A percentile compares a stretch with the other conserved stretches of the same genome.
These are phyloP conservation scores for Epichloe amarillans DNA, from an alignment of 2,329 filamentous ascomycete species.

Conservation along the genomic window DNA sequence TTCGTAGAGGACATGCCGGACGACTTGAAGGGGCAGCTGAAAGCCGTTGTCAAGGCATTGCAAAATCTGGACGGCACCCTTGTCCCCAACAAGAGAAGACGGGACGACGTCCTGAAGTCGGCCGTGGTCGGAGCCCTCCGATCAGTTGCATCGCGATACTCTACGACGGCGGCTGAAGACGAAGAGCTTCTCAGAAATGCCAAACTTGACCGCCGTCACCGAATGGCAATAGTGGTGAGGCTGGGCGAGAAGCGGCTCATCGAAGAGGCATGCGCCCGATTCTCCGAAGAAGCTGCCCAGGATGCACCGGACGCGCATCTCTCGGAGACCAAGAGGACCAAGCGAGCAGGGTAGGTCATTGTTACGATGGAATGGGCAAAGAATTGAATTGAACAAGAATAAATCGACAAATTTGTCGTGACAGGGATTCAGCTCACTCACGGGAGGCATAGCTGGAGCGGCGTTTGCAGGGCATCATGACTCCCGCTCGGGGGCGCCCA, in stretches of 20 bases:
- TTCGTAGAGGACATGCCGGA: constrained; percentile 30
- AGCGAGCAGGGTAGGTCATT: constrained; percentile 9
- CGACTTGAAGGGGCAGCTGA: constrained; percentile 39
- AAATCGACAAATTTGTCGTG: too few species aligned
- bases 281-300: constrained; percentile 14
- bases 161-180: constrained; percentile 29
- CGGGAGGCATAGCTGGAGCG: too few species aligned
- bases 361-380: too few species aligned
- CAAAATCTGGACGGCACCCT: constrained; percentile 29
- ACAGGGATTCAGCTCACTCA: too few species aligned
- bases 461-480: too few species aligned
- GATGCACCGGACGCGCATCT: constrained; percentile 9
- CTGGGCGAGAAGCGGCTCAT: constrained; percentile 60
- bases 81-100: constrained; percentile 34
- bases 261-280: constrained; percentile 32
- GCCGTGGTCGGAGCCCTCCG: constrained; percentile 27
- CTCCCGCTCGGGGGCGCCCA: too few species aligned
- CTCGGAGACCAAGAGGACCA: constrained; percentile 19
- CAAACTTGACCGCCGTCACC: constrained; percentile 22
- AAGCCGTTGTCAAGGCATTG: constrained; percentile 33
- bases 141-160: constrained; percentile 26
- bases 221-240: constrained; percentile 55
- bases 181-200: constrained; percentile 20
- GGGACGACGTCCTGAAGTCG: constrained; percentile 31
- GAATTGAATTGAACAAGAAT: too few species aligned